Conservation (phyloP, 2,329 filamentous ascomycete genomes). For the Claviceps maximensis region DNA sequence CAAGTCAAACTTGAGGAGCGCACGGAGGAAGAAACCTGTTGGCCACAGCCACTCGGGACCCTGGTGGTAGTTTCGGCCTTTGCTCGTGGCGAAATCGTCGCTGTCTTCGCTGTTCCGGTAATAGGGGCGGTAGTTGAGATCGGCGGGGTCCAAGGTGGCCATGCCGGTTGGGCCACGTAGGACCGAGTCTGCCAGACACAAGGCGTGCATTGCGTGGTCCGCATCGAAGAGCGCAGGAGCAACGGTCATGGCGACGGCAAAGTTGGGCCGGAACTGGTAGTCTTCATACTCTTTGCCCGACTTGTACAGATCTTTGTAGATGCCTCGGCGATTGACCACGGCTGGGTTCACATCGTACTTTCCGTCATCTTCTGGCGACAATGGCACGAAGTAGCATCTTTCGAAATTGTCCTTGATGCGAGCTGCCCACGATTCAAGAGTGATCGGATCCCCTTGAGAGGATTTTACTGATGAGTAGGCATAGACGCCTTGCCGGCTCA, state of each 20-base stretch:
- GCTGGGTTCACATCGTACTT: constrained; percentile 68
- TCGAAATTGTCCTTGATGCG: constrained; percentile 81
- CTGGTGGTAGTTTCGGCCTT: constrained; percentile 95
- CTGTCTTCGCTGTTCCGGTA: constrained; percentile 94
- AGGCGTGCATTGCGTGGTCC: constrained; percentile 62
- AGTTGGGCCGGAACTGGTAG: constrained; percentile 91
- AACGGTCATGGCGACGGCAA: constrained; percentile 88
- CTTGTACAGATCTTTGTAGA: constrained; percentile 94
- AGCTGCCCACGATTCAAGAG: constrained; percentile 65
- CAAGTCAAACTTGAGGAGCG: constrained; percentile 81
- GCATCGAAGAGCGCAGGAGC: constrained; percentile 78
- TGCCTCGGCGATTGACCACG: constrained; percentile 79
- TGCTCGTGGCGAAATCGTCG: constrained; percentile 78
- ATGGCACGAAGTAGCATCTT: constrained; percentile 76
- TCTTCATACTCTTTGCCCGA: constrained; percentile 95
- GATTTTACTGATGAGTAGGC: constrained; percentile 60
- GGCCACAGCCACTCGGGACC: constrained; percentile 98
- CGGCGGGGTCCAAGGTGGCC: constrained; percentile 84
- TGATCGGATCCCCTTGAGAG: constrained; percentile 45
- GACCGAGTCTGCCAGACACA: constrained; percentile 65
- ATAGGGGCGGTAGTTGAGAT: constrained; percentile 86
- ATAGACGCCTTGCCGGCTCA: constrained; percentile 58
- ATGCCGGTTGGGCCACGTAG: constrained; percentile 84
- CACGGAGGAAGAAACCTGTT: constrained; percentile 86
- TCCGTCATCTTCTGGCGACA: constrained; percentile 52